A percentile compares a stretch with the other conserved stretches of the same genome.
Conservation (phyloP, 768 basidiomycete genomes). For the Lactifluus pinguis region DNA sequence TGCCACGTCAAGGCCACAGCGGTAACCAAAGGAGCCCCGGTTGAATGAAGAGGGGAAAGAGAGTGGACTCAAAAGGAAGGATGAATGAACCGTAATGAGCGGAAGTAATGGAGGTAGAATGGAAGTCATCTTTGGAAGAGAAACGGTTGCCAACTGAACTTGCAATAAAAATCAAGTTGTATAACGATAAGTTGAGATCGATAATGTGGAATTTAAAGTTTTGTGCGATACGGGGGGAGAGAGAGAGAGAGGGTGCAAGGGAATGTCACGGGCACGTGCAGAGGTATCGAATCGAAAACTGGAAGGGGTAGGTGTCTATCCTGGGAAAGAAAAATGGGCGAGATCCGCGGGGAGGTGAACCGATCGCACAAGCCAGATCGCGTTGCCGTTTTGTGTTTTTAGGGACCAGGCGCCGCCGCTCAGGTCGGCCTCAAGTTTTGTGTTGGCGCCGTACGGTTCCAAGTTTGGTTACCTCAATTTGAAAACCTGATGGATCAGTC, state of each 20-base stretch:
- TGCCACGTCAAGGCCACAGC: neutral
- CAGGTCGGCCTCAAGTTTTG: slow-evolving; percentile 15
- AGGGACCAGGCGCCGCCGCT: slow-evolving; percentile 14
- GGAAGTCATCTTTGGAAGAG: neutral
- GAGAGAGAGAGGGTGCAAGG: too few species aligned
- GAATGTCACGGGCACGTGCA: neutral
- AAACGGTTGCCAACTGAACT: neutral
- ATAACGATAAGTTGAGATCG: neutral
- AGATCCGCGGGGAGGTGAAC: slow-evolving; percentile 17
- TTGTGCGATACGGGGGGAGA: neutral
- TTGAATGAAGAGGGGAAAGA: neutral
- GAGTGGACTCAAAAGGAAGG: neutral
- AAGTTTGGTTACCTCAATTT: slow-evolving; percentile 7
- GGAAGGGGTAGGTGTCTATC: neutral
- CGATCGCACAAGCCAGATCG: slow-evolving; percentile 15
- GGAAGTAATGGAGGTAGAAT: neutral
- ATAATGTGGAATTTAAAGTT: slow-evolving; percentile 1
- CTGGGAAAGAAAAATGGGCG: slow-evolving; percentile 11
- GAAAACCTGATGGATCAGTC: slow-evolving; percentile 8
- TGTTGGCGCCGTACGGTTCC: slow-evolving; percentile 8
- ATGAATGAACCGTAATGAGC: slow-evolving; percentile 3
- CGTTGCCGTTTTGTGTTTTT: slow-evolving; percentile 14
- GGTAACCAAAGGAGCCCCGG: neutral
- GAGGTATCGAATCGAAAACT: too few species aligned
- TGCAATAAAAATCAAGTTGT: neutral